phyloP scores from a whole-genome alignment of 495 filamentous ascomycete species.

The Xylaria intraflava region DNA sequence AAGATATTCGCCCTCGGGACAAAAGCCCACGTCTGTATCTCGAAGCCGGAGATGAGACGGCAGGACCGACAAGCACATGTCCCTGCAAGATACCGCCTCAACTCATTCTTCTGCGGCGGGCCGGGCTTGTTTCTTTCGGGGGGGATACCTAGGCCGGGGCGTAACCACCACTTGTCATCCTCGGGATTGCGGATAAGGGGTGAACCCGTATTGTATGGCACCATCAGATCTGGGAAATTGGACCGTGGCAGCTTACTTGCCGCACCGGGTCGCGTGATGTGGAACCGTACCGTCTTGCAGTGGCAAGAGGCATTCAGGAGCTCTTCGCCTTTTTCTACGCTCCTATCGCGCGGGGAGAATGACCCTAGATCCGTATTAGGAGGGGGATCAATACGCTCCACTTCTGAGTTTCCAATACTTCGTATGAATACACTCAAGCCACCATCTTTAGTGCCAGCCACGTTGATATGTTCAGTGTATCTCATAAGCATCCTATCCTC shows the following conservation, averaged over 20 bases:
- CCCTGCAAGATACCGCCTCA: conserved; percentile 55
- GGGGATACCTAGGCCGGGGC: conserved; percentile 1
- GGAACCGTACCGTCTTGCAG: conserved; percentile 34
- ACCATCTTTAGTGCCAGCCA: conserved; percentile 50
- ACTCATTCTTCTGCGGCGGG: conserved; percentile 4
- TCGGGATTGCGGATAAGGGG: conserved; percentile 28
- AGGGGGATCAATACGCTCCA: background rate
- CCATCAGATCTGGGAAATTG: conserved; percentile 29
- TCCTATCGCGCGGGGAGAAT: background rate
- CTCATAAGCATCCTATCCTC: conserved; percentile 13
- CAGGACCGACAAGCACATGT: conserved; percentile 62
- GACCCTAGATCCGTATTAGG: background rate
- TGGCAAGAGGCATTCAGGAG: conserved; percentile 35
- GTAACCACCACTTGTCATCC: conserved; percentile 33
- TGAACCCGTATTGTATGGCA: conserved; percentile 32
- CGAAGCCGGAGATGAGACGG: conserved; percentile 55
- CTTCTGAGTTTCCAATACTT: conserved; percentile 4
- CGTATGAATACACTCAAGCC: conserved; percentile 50
- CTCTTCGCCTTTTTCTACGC: conserved; percentile 1
- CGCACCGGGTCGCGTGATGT: conserved; percentile 34
- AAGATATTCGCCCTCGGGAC: conserved; percentile 56
- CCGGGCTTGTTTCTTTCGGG: conserved; percentile 19
- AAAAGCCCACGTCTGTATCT: conserved; percentile 64
- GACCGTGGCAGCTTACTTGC: conserved; percentile 22
- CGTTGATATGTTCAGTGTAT: conserved; percentile 40